Conservation (phyloP, 441 rosid species). For the Capsella rubella region DNA sequence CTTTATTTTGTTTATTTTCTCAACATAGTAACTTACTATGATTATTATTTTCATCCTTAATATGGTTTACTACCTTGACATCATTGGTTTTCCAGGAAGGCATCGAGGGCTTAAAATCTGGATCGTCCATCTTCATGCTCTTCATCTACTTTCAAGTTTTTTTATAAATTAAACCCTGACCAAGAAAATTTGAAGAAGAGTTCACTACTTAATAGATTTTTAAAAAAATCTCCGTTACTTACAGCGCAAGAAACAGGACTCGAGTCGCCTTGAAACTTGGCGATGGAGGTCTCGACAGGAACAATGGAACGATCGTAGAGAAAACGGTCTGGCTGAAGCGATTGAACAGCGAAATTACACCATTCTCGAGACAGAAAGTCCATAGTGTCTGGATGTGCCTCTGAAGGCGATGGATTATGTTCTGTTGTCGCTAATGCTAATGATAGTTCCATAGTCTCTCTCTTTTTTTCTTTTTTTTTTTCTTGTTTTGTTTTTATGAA, state of each 20-base stretch:
- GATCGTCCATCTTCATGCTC: conserved; percentile 62
- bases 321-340: conserved; percentile 63
- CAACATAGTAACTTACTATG: neutral
- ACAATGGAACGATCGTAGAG: conserved; percentile 57
- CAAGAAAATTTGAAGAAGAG: neutral
- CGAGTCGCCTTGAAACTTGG: conserved; percentile 51
- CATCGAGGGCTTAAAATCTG: conserved; percentile 66
- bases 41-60: neutral
- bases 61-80: conserved; percentile 76
- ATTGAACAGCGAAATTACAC: conserved; percentile 89
- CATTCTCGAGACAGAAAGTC: conserved; percentile 88
- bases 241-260: conserved; percentile 57
- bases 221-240: too few species aligned
- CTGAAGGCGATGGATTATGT: conserved; percentile 62
- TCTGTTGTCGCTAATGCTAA: conserved; percentile 34
- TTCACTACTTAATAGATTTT: too few species aligned
- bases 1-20: too few species aligned
- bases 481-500: neutral
- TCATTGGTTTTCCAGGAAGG: conserved; percentile 90
- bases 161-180: conserved; percentile 18
- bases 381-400: conserved; percentile 89
- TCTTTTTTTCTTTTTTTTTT: neutral
- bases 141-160: conserved; percentile 47
- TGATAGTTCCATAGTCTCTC: conserved; percentile 23
- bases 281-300: conserved; percentile 56